A percentile compares a stretch with the other conserved stretches of the same genome.
These are phyloP conservation scores for Monosporozyma siamensis DNA, from an alignment of 805 yeast species.

Conservation along the genomic window DNA sequence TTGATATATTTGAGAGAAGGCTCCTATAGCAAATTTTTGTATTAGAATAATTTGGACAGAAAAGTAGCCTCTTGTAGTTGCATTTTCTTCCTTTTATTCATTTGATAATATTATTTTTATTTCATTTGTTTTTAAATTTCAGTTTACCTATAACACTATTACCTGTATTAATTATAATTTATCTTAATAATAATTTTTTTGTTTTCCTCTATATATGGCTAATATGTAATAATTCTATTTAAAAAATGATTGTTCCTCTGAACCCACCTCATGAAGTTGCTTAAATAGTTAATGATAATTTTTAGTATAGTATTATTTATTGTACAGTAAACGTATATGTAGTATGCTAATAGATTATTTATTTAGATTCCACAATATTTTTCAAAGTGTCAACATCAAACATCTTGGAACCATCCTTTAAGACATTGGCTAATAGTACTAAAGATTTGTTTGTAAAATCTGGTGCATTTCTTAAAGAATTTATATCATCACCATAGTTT, in stretches of 20 bases:
- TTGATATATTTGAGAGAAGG: neutral
- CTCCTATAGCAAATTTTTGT: no score
- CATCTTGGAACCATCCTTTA: constrained; percentile 50
- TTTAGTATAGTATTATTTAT: no score
- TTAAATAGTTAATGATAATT: no score
- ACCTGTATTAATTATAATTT: neutral
- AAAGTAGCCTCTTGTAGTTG: no score
- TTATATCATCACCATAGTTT: constrained; percentile 53
- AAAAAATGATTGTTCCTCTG: no score
- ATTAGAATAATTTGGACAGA: no score
- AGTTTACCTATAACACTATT: neutral
- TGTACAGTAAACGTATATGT: neutral
- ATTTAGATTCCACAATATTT: constrained; percentile 24
- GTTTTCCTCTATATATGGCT: neutral
- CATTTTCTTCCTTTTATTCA: no score
- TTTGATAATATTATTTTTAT: neutral
- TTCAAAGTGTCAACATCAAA: constrained; percentile 46
- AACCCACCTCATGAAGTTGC: no score
- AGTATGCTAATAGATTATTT: neutral
- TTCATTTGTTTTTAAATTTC: neutral
- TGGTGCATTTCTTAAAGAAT: constrained; percentile 49
- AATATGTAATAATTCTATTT: neutral
- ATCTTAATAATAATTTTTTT: neutral
- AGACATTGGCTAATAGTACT: constrained; percentile 44
- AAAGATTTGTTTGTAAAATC: constrained; percentile 55